Evolutionary conservation across 2,329 filamentous ascomycete genomes (phyloP).

Genomic region (Claviceps citrina): DNA sequence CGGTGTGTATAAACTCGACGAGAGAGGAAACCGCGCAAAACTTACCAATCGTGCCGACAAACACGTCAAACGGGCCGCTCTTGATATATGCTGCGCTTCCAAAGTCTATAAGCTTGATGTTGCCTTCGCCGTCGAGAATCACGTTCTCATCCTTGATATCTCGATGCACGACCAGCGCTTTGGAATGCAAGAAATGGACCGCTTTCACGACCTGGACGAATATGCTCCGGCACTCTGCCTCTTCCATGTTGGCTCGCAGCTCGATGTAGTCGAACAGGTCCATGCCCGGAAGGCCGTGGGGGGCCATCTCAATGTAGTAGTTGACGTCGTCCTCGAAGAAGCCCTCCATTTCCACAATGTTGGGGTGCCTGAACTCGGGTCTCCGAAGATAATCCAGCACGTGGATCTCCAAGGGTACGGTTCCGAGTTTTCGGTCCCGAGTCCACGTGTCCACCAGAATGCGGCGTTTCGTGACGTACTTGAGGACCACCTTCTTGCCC

Average conservation of each 20-base stretch:
- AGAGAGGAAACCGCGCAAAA: no score
- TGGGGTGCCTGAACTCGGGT: conserved; percentile 50
- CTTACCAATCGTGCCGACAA: conserved; percentile 94
- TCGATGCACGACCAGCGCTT: conserved; percentile 81
- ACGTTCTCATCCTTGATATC: conserved; percentile 99
- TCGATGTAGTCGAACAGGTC: conserved; percentile 99
- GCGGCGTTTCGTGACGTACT: conserved; percentile 92
- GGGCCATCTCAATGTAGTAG: conserved; percentile 98
- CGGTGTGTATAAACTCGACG: no score
- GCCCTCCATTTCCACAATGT: conserved; percentile 58
- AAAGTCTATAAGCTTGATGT: conserved; percentile 96
- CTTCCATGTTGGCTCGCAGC: conserved; percentile 88
- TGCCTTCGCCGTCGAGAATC: conserved; percentile 83
- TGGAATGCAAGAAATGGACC: conserved; percentile 79
- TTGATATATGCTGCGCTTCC: conserved; percentile 97
- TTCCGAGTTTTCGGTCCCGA: conserved; percentile 78
- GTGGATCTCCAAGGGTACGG: conserved; percentile 91
- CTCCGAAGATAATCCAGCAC: conserved; percentile 83
- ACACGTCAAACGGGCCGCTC: conserved; percentile 95
- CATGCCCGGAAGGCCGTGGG: conserved; percentile 91
- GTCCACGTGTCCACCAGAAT: conserved; percentile 99
- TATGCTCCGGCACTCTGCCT: conserved; percentile 83
- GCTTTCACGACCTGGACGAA: conserved; percentile 87
- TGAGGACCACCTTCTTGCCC: conserved; percentile 77
- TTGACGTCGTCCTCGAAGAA: conserved; percentile 73